Evolutionary conservation across 1,284 basidiomycete genomes (phyloP).

Genomic region (Spongispora temasekensis): DNA sequence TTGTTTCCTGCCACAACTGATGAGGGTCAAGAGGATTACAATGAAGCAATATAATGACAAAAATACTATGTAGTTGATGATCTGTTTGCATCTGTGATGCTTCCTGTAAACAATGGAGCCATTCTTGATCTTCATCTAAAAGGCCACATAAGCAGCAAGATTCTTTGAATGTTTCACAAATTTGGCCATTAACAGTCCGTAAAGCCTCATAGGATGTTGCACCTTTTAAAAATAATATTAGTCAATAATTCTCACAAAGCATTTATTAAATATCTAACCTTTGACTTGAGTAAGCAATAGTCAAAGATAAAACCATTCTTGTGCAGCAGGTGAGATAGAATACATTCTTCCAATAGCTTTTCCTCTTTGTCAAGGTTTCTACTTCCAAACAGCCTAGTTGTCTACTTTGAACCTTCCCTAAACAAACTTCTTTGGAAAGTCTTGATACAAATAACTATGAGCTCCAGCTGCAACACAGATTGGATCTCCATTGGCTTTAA

Average conservation of each 20-base stretch:
- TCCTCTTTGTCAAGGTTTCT: background rate
- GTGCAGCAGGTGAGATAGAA: slow-evolving; percentile 19
- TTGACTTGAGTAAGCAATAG: background rate
- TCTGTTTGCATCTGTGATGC: background rate
- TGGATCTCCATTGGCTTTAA: background rate
- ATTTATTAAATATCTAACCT: background rate
- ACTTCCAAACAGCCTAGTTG: background rate
- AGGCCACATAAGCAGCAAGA: slow-evolving; percentile 37
- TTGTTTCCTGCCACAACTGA: background rate
- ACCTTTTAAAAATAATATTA: slow-evolving; percentile 2
- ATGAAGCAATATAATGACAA: background rate
- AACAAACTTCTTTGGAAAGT: slow-evolving; percentile 14
- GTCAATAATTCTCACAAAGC: background rate
- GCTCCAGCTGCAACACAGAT: background rate
- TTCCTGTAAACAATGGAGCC: slow-evolving; percentile 13
- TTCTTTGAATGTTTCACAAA: slow-evolving; percentile 23
- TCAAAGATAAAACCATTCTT: background rate
- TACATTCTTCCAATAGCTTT: slow-evolving; percentile 39
- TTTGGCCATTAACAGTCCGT: slow-evolving; percentile 16
- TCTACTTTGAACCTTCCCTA: background rate
- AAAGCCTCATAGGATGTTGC: slow-evolving; percentile 34
- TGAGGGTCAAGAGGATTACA: background rate
- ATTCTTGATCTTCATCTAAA: slow-evolving; percentile 40
- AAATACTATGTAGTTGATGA: background rate
- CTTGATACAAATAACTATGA: background rate